A percentile compares a stretch with the other conserved stretches of the same genome.
These are phyloP conservation scores for Diaporthe ampelina DNA, from an alignment of 2,329 filamentous ascomycete genomes.

Conservation along the genomic window DNA sequence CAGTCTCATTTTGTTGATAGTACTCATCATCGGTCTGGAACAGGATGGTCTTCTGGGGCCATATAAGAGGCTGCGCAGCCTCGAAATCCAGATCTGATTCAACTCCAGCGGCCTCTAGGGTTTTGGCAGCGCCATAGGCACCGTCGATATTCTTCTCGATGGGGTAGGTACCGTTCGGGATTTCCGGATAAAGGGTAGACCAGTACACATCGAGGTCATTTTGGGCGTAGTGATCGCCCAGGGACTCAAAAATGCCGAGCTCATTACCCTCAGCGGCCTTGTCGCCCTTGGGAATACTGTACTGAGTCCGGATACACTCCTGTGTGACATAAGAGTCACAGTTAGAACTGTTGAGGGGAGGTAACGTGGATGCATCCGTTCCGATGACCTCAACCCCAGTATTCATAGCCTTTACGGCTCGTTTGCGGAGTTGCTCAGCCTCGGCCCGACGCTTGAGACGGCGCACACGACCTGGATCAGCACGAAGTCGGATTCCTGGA, in stretches of 20 bases:
- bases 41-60: constrained; percentile 59
- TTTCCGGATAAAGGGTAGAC: constrained; percentile 42
- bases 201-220: constrained; percentile 41
- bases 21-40: constrained; percentile 49
- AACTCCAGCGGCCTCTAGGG: constrained; percentile 38
- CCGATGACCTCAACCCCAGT: constrained; percentile 27
- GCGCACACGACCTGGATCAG: constrained; percentile 34
- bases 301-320: constrained; percentile 42
- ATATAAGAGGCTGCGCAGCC: constrained; percentile 63
- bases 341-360: constrained; percentile 29
- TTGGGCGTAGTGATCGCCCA: constrained; percentile 40
- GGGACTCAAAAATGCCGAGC: constrained; percentile 42
- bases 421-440: constrained; percentile 36
- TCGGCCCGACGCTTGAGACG: constrained; percentile 37
- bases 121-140: constrained; percentile 42
- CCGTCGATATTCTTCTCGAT: constrained; percentile 46
- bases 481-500: constrained; percentile 63
- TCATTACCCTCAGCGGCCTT: constrained; percentile 41
- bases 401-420: constrained; percentile 36
- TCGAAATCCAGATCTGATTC: constrained; percentile 65
- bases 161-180: constrained; percentile 50
- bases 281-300: constrained; percentile 40
- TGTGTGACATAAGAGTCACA: constrained; percentile 43
- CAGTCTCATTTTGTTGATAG: constrained; percentile 46
- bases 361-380: constrained; percentile 12